Evolutionary conservation across 1,139 yeast genomes (phyloP).

Genomic region (Yamadazyma diospyri): DNA sequence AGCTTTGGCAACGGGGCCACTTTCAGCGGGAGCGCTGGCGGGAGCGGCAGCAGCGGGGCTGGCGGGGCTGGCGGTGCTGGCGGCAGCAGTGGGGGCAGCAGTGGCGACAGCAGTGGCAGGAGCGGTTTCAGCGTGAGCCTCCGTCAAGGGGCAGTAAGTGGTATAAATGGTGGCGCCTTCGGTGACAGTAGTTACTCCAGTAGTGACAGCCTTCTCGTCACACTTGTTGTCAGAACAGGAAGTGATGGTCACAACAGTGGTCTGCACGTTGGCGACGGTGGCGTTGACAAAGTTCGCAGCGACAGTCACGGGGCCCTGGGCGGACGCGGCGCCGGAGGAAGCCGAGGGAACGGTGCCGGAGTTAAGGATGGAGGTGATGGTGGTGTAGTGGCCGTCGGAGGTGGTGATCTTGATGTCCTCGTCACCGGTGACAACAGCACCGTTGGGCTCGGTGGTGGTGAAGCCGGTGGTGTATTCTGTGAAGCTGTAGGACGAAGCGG

Average conservation of each 20-base stretch:
- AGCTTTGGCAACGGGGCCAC: constrained; percentile 9
- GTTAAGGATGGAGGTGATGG: constrained; percentile 13
- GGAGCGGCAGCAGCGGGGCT: background rate
- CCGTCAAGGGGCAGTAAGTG: constrained; percentile 11
- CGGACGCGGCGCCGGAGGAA: constrained; percentile 14
- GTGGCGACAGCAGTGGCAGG: constrained; percentile 1
- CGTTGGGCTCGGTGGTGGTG: constrained; percentile 5
- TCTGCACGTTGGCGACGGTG: constrained; percentile 26
- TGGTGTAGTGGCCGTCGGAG: constrained; percentile 6
- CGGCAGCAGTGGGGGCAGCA: constrained; percentile 5
- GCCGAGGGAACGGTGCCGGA: constrained; percentile 9
- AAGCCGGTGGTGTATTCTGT: constrained; percentile 8
- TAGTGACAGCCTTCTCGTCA: constrained; percentile 25
- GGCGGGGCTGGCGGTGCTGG: constrained; percentile 6
- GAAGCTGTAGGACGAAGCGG: constrained; percentile 13
- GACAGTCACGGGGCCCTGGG: constrained; percentile 14
- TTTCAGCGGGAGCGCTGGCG: constrained; percentile 8
- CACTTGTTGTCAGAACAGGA: constrained; percentile 40
- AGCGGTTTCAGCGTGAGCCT: constrained; percentile 1
- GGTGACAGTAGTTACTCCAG: constrained; percentile 23
- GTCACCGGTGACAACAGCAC: constrained; percentile 3
- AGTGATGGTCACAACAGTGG: constrained; percentile 44
- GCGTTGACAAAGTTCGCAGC: constrained; percentile 30
- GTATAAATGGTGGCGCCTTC: constrained; percentile 24
- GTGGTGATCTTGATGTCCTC: constrained; percentile 7